phyloP scores from a whole-genome alignment of 140 eudicot species.

The Anethum foeniculum region DNA sequence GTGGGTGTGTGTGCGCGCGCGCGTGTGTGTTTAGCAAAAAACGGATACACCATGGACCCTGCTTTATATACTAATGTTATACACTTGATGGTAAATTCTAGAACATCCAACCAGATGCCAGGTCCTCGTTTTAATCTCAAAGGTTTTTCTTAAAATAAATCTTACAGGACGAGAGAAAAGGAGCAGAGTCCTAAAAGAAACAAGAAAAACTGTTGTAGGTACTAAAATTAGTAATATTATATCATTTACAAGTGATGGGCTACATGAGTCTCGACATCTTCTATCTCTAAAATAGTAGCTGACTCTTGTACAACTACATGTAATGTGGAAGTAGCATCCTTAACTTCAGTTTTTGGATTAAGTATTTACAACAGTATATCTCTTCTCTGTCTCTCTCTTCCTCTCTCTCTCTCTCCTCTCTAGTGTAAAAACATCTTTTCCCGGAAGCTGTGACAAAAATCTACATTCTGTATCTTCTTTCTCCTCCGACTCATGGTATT shows the following conservation, averaged over 20 bases:
- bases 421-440: neutral
- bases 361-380: neutral
- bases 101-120: neutral
- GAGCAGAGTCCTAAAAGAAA: neutral
- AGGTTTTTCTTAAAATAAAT: neutral
- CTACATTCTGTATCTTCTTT: neutral
- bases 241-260: conserved; percentile 5
- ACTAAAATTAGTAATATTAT: neutral
- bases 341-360: neutral
- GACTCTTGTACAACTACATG: conserved; percentile 3
- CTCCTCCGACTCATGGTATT: neutral
- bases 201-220: neutral
- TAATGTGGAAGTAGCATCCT: neutral
- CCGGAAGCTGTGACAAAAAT: neutral
- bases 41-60: neutral
- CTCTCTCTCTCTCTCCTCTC: too few species aligned
- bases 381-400: neutral
- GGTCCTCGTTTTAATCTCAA: neutral
- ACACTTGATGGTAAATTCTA: neutral
- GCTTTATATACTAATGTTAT: neutral
- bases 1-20: too few species aligned
- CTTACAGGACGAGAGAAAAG: neutral
- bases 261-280: neutral
- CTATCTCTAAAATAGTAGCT: neutral
- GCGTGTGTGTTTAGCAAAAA: neutral